Conservation (phyloP, 169 alveolate species). For the Cryptosporidium parvum region DNA sequence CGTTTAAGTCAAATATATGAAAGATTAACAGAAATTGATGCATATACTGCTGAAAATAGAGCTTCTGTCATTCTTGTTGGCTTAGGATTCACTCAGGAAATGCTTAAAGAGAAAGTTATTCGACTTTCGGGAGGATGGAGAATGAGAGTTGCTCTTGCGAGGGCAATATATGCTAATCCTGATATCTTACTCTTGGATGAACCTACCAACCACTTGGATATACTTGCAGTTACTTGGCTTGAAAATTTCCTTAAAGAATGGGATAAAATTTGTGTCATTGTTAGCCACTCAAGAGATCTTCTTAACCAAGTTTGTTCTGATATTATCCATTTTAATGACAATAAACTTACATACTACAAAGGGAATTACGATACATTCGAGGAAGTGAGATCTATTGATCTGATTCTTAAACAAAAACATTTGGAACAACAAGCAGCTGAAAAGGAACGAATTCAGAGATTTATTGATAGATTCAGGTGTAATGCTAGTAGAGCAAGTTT, state of each 20-base stretch:
- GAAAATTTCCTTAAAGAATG: constrained; percentile 91
- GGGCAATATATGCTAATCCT: constrained; percentile 90
- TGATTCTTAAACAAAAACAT: constrained; percentile 87
- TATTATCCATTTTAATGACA: constrained; percentile 92
- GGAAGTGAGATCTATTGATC: constrained; percentile 89
- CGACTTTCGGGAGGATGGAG: constrained; percentile 91
- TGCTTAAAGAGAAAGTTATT: constrained; percentile 86
- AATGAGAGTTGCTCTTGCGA: constrained; percentile 83
- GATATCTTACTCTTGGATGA: constrained; percentile 92
- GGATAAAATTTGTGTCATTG: constrained; percentile 94
- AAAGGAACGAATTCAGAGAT: constrained; percentile 93
- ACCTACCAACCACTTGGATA: constrained; percentile 94
- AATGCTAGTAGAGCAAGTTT: constrained; percentile 94
- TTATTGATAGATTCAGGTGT: constrained; percentile 94
- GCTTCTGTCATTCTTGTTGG: constrained; percentile 92
- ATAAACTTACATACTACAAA: constrained; percentile 88
- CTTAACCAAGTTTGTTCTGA: constrained; percentile 95
- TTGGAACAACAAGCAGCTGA: constrained; percentile 90
- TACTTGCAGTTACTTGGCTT: constrained; percentile 95
- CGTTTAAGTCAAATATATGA: constrained; percentile 85
- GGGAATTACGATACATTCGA: constrained; percentile 96
- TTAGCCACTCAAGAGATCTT: constrained; percentile 97
- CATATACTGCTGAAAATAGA: constrained; percentile 91
- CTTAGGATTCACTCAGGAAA: constrained; percentile 92
- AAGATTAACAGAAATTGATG: constrained; percentile 91